Conservation (phyloP, 495 filamentous ascomycete species). For the Coniosporium apollinis region DNA sequence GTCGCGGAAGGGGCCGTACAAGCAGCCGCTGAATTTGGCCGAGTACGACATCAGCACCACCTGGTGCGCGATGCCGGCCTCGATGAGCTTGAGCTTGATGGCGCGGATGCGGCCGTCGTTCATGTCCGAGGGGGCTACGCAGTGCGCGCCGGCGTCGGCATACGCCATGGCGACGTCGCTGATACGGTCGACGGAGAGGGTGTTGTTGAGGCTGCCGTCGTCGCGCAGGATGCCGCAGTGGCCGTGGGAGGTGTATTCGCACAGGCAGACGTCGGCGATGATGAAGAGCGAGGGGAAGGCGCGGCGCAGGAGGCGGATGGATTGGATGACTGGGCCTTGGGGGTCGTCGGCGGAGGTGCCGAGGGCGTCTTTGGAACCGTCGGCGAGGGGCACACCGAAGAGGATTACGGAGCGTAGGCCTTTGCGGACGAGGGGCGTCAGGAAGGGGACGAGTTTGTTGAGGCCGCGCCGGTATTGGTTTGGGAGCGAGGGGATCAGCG, state of each 20-base stretch:
- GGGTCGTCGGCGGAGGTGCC: slow-evolving; percentile 92
- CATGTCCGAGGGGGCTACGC: slow-evolving; percentile 95
- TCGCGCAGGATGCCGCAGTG: slow-evolving; percentile 91
- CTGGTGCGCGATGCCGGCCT: slow-evolving; percentile 75
- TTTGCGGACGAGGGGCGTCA: slow-evolving; percentile 71
- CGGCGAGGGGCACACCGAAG: slow-evolving; percentile 77
- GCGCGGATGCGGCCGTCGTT: slow-evolving; percentile 92
- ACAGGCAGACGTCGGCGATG: slow-evolving; percentile 83
- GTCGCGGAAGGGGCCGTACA: slow-evolving; percentile 95
- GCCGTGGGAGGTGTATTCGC: slow-evolving; percentile 97
- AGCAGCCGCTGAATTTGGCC: slow-evolving; percentile 88
- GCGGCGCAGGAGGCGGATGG: slow-evolving; percentile 64
- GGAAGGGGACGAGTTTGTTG: slow-evolving; percentile 69
- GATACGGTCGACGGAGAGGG: slow-evolving; percentile 78
- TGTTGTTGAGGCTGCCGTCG: slow-evolving; percentile 84
- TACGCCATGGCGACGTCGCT: slow-evolving; percentile 87
- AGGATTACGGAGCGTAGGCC: slow-evolving; percentile 85
- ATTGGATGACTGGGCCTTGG: slow-evolving; percentile 72
- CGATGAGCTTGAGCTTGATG: slow-evolving; percentile 91
- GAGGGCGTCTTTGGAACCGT: slow-evolving; percentile 70
- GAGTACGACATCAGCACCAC: slow-evolving; percentile 91
- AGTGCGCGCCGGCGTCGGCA: slow-evolving; percentile 84
- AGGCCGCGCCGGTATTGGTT: slow-evolving; percentile 74
- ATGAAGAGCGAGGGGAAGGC: slow-evolving; percentile 81
- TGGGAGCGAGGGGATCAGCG: slow-evolving; percentile 74